Evolutionary conservation across 2,329 filamentous ascomycete genomes (phyloP).

Genomic region (Pseudogymnoascus pannorum): DNA sequence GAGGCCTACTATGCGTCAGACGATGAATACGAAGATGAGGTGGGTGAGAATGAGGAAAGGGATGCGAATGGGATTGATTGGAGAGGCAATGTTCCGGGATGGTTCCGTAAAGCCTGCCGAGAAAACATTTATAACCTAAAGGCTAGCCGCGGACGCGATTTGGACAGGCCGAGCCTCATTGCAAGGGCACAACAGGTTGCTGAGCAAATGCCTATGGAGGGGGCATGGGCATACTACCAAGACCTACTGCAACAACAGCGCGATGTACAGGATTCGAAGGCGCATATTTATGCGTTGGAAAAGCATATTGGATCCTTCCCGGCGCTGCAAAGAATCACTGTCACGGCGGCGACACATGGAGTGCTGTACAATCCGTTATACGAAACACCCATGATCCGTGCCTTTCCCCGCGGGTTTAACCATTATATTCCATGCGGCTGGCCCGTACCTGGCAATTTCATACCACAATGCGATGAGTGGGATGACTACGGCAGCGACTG

Average conservation of each 20-base stretch:
- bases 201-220: slow-evolving; percentile 18
- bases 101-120: not conserved
- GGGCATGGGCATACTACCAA: slow-evolving; percentile 29
- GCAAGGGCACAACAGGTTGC: not conserved
- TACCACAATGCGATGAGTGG: slow-evolving; percentile 13
- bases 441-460: slow-evolving; percentile 15
- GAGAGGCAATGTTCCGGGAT: not conserved
- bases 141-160: not conserved
- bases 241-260: slow-evolving; percentile 30
- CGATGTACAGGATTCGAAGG: slow-evolving; percentile 22
- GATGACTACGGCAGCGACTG: slow-evolving; percentile 20
- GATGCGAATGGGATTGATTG: not conserved
- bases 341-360: slow-evolving; percentile 36
- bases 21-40: not conserved
- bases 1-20: not conserved
- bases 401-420: slow-evolving; percentile 33
- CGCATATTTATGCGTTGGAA: slow-evolving; percentile 29
- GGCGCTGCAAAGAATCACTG: slow-evolving; percentile 29
- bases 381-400: slow-evolving; percentile 36
- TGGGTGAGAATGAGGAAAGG: not conserved
- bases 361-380: slow-evolving; percentile 32
- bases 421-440: slow-evolving; percentile 34
- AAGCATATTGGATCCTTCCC: slow-evolving; percentile 31
- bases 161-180: not conserved
- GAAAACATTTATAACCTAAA: not conserved